Base-by-base conservation (phyloP, 208 protist genomes). In the Trypanosoma grayi region DNA sequence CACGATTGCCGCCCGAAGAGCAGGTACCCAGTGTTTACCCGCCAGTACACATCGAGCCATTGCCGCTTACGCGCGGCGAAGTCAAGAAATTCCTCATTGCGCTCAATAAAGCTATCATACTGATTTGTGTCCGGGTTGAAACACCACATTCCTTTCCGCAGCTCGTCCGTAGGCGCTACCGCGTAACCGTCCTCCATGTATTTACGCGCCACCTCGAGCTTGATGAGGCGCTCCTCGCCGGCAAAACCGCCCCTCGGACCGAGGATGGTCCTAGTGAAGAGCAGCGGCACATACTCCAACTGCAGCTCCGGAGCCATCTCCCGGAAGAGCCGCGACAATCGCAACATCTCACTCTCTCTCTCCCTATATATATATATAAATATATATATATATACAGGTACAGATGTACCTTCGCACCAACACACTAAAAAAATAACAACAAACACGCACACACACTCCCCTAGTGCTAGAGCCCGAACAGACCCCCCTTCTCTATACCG, bases 11-110 rank as follows among this genome's bases (percentile, higher is more conserved):
- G 82, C 0, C 85, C 87, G 57, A 94, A 93, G 34, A 96, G 70
- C 28, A 96, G 73, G 66, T 96, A 96, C 34, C 90, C 90, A 0
- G 90, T 96, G 73, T 96, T 96, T 24, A 96, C 90, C 39, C 90
- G 85, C 87, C 90, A 96, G 76, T 96, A 96, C 22, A 96, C 85
- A 57, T 96, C 90, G 9, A 96, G 75, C 87, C 90, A 96, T 74
- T 96, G 90, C 51, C 90, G 79, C 75, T 96, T 96, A 43, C 90
- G 84, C 0, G 90, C 78, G 27, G 87, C 87, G 54, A 96, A 96
- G 66, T 96, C 90, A 39, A 96, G 83, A 52, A 96, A 96, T 10
- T 93, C 84, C 9, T 84, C 65, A 72, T 77, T 96, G 50, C 90
- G 85, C 58, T 96, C 87, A 24, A 96, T 67, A 51, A 92, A 96